A percentile compares a stretch with the other conserved stretches of the same genome.
Conservation (phyloP, 305 asterid species). For the Solanum chacoense region DNA sequence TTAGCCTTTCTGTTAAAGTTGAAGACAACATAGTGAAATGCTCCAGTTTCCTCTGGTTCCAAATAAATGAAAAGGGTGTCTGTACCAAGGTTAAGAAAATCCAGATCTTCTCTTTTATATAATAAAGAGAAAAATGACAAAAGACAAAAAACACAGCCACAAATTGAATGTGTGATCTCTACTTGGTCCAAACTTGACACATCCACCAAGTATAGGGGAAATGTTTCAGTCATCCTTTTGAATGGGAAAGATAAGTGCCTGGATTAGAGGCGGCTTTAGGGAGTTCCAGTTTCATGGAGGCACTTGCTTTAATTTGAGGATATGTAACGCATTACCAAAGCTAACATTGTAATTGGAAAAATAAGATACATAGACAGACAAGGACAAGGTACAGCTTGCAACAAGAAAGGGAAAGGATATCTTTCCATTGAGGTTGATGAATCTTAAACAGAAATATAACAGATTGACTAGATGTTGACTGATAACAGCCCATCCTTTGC, state of each 20-base stretch:
- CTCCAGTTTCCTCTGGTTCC: background rate
- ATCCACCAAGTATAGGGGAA: background rate
- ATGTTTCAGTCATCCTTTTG: background rate
- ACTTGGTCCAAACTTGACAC: background rate
- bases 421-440: slow-evolving; percentile 6
- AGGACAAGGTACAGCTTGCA: background rate
- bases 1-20: background rate
- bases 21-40: background rate
- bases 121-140: background rate
- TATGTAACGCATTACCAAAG: no score
- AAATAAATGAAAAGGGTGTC: background rate
- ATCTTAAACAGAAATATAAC: background rate
- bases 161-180: background rate
- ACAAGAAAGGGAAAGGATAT: slow-evolving; percentile 7
- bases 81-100: background rate
- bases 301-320: background rate
- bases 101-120: background rate
- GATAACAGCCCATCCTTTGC: background rate
- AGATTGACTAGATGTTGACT: slow-evolving; percentile 3
- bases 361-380: background rate
- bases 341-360: background rate
- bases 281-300: background rate
- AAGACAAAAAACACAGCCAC: background rate
- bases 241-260: background rate
- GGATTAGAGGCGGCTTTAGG: background rate